phyloP scores from a whole-genome alignment of 106 monocot genomes.

The Apostasia shenzhenica region DNA sequence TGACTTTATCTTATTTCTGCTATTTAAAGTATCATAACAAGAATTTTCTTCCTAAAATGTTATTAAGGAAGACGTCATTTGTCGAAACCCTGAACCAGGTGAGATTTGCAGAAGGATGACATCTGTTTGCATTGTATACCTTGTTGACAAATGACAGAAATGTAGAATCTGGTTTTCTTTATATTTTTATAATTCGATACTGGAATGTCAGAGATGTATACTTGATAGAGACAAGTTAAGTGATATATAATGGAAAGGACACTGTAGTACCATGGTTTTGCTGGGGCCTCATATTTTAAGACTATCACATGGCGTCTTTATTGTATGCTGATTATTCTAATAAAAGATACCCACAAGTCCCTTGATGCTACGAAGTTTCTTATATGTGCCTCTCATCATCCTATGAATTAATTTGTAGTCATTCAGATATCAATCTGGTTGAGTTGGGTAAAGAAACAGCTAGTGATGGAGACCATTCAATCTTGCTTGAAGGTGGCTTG shows the following conservation, averaged over 20 bases:
- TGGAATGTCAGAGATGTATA: background rate
- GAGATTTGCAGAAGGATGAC: background rate
- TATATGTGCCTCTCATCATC: conserved; percentile 1
- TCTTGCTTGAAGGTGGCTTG: conserved; percentile 58
- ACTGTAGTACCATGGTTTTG: too few relatives aligned
- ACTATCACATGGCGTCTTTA: background rate
- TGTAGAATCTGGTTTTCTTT: background rate
- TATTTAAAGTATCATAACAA: background rate
- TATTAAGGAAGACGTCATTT: background rate
- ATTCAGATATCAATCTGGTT: conserved; percentile 59
- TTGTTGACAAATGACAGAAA: too few relatives aligned
- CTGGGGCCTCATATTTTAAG: background rate
- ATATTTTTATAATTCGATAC: background rate
- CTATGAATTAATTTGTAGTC: conserved; percentile 25
- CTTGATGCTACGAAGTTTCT: background rate
- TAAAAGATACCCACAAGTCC: background rate
- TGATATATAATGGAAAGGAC: too few relatives aligned
- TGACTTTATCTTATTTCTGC: too few relatives aligned
- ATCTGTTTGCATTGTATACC: background rate
- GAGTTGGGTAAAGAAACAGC: conserved; percentile 42
- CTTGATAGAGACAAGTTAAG: background rate
- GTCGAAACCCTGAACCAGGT: background rate
- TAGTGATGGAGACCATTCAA: conserved; percentile 46
- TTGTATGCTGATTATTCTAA: background rate
- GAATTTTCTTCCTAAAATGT: background rate